Base-by-base conservation (phyloP, 352 stramenopile species). In the Phytophthora citrophthora region DNA sequence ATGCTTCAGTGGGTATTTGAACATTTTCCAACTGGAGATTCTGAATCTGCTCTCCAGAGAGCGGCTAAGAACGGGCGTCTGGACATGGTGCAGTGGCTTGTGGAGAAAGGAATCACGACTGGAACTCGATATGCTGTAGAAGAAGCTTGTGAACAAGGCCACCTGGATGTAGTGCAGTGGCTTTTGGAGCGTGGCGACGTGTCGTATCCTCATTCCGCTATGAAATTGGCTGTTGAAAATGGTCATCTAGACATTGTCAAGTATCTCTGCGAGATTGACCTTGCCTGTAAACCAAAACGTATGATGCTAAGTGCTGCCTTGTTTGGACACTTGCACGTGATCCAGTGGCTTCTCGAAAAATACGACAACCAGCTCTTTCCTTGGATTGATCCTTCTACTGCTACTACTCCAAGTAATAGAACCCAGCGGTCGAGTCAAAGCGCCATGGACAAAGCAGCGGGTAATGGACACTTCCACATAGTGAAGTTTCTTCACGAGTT, bases 391-490 rank as follows among this genome's bases (percentile, higher is more conserved):
- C 12, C 16, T 31, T 29, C 20, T 20, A 20, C 18, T 20, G 18
- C 18, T 20, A 20, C 18, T 20, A 20, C 24, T 39, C 41, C 18
- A 45, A 15, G 26, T 8, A n/a, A n/a, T n/a, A n/a, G n/a, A n/a
- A n/a, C n/a, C n/a, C 36, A 10, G 12, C 23, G 11, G 15, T 45
- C 51, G 8, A 55, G 16, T 6, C 24, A 38, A 29, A 61, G n/a
- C 51, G 43, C 50, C 6, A 67, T 67, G 59, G 59, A 56, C 26
- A 45, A 34, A 61, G 59, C 59, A 27, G 40, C 59, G 26, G 44
- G 10, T 12, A 61, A 61, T 6, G 49, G 59, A 7, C 36, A 61
- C 45, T 39, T 61, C 7, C 49, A 61, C 20, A 18, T 61, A 31
- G 7, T 67, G 20, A 7, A 51, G 3, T 61, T 50, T 23, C 50